phyloP scores from a whole-genome alignment of 805 yeast species.

The Kurtzmaniella fragi region DNA sequence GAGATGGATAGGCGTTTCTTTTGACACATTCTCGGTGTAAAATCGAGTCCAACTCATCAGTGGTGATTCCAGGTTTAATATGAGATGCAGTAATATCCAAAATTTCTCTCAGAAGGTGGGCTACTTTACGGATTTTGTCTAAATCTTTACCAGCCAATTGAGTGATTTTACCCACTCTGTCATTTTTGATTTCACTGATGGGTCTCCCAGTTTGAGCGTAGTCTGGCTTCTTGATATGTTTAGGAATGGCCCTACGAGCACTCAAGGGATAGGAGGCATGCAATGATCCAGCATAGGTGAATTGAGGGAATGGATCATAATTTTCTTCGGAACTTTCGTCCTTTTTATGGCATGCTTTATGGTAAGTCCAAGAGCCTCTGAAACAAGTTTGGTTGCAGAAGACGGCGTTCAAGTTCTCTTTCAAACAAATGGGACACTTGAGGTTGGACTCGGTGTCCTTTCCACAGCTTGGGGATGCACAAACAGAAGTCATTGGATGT shows the following conservation, averaged over 20 bases:
- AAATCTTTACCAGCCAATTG: slow-evolving; percentile 64
- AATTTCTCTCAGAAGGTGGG: slow-evolving; percentile 77
- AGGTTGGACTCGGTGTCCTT: slow-evolving; percentile 68
- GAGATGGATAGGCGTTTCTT: slow-evolving; percentile 90
- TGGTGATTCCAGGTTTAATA: slow-evolving; percentile 82
- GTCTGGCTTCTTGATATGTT: slow-evolving; percentile 69
- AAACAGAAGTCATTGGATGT: slow-evolving; percentile 25
- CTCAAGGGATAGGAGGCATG: slow-evolving; percentile 80
- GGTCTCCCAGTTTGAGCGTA: slow-evolving; percentile 82
- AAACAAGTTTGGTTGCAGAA: slow-evolving; percentile 88
- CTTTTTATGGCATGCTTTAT: slow-evolving; percentile 65
- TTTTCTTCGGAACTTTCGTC: slow-evolving; percentile 47
- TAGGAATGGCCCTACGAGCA: slow-evolving; percentile 68
- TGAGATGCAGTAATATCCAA: slow-evolving; percentile 83
- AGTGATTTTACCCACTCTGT: slow-evolving; percentile 61
- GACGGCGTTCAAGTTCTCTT: slow-evolving; percentile 52
- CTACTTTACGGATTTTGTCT: slow-evolving; percentile 70
- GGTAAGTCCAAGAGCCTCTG: slow-evolving; percentile 63
- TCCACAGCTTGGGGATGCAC: slow-evolving; percentile 83
- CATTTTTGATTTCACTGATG: slow-evolving; percentile 65
- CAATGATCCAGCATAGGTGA: slow-evolving; percentile 65
- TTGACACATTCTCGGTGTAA: slow-evolving; percentile 86
- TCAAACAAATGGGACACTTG: slow-evolving; percentile 90
- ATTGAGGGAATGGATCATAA: slow-evolving; percentile 85
- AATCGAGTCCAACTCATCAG: slow-evolving; percentile 84